phyloP scores from a whole-genome alignment of 352 stramenopile genomes.

The Globisporangium sylvaticum region DNA sequence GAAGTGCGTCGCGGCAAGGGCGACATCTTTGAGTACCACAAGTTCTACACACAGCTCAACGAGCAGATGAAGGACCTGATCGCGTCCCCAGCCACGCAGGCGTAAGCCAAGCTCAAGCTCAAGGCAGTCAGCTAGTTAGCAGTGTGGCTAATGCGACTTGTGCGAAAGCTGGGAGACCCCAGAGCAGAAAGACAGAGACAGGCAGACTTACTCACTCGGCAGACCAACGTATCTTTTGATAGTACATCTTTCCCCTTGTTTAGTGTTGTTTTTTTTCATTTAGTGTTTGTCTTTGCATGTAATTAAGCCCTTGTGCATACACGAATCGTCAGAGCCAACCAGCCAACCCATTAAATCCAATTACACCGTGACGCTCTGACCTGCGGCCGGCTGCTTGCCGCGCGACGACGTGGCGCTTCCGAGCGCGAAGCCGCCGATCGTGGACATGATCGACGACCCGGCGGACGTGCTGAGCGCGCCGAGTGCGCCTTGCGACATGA shows the following conservation, averaged over 20 bases:
- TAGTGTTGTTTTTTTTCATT: neutral
- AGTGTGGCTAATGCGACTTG: neutral
- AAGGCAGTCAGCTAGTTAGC: neutral
- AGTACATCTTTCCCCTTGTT: slow-evolving; percentile 13
- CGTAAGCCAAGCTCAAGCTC: neutral
- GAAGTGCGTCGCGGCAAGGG: slow-evolving; percentile 88
- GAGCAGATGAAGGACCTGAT: slow-evolving; percentile 87
- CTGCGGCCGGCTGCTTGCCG: slow-evolving; percentile 15
- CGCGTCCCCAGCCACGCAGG: slow-evolving; percentile 16
- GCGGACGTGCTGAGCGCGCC: slow-evolving; percentile 62
- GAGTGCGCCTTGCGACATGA: slow-evolving; percentile 76
- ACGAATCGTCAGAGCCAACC: neutral
- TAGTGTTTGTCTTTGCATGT: neutral
- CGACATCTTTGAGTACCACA: slow-evolving; percentile 90
- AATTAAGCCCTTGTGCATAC: neutral
- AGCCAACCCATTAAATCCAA: neutral
- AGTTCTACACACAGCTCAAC: slow-evolving; percentile 88
- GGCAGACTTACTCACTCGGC: neutral
- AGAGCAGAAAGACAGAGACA: neutral
- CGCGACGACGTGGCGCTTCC: slow-evolving; percentile 22
- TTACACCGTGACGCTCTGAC: slow-evolving; percentile 42
- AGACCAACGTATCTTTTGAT: slow-evolving; percentile 7
- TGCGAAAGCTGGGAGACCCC: neutral
- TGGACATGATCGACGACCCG: slow-evolving; percentile 74
- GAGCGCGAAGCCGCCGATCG: slow-evolving; percentile 65